A percentile compares a stretch with the other conserved stretches of the same genome.
These are phyloP conservation scores for Annulohypoxylon maeteangense DNA, from an alignment of 495 filamentous ascomycete genomes.

Conservation along the genomic window DNA sequence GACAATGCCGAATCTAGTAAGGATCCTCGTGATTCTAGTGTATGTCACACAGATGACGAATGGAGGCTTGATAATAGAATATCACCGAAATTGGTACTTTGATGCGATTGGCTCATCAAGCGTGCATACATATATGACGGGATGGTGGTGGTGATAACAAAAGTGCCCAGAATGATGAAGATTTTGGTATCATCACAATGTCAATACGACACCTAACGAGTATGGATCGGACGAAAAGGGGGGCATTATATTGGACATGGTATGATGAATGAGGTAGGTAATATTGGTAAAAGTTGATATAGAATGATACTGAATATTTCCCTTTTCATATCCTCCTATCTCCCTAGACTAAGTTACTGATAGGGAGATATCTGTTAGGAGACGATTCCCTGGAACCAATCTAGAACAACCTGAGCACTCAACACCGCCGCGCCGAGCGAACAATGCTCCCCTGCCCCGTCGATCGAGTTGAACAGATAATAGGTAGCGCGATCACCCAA, in stretches of 20 bases:
- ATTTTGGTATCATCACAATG: background rate
- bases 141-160: background rate
- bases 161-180: too few species aligned
- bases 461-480: slow-evolving; percentile 40
- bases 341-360: background rate
- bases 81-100: background rate
- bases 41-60: background rate
- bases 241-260: too few species aligned
- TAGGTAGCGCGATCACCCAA: slow-evolving; percentile 50
- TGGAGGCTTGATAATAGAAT: background rate
- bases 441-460: slow-evolving; percentile 46
- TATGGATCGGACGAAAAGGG: too few species aligned
- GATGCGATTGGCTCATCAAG: slow-evolving; percentile 1
- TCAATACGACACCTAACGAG: background rate
- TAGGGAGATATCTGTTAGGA: background rate
- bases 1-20: background rate
- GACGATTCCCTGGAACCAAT: slow-evolving; percentile 47
- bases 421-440: slow-evolving; percentile 39
- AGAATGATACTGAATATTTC: background rate
- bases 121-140: background rate
- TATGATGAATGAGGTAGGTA: too few species aligned
- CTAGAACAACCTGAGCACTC: slow-evolving; percentile 40
- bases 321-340: background rate
- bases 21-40: background rate
- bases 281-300: background rate